A percentile compares a stretch with the other conserved stretches of the same genome.
These are phyloP conservation scores for Ustanciosporium gigantosporum DNA, from an alignment of 1,284 basidiomycete species.

Conservation along the genomic window DNA sequence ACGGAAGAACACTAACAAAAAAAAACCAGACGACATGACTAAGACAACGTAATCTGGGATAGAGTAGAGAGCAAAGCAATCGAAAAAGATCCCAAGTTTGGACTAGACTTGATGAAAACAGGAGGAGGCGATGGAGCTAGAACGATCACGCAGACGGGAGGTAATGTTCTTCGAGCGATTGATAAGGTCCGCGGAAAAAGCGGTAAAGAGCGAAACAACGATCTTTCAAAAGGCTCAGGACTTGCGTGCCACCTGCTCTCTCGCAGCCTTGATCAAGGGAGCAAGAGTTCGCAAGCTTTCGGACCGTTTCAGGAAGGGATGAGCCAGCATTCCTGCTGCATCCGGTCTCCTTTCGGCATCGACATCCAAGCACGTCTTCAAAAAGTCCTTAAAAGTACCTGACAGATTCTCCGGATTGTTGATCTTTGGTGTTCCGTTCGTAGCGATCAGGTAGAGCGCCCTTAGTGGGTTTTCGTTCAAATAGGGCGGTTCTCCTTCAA, in stretches of 20 bases:
- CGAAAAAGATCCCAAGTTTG: too few species aligned
- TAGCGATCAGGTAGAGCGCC: conserved; percentile 93
- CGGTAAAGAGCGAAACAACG: too few species aligned
- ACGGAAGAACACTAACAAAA: too few species aligned
- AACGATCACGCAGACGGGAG: too few species aligned
- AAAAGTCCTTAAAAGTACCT: conserved; percentile 84
- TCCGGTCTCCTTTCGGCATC: conserved; percentile 90
- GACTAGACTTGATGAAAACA: too few species aligned
- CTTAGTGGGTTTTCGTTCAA: conserved; percentile 95
- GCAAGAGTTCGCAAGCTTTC: conserved; percentile 84
- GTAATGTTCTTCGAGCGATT: too few species aligned
- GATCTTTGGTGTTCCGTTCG: conserved; percentile 95
- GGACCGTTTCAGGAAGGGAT: conserved; percentile 78
- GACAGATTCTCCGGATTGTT: conserved; percentile 91
- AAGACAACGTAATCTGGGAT: too few species aligned
- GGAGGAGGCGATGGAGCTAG: too few species aligned
- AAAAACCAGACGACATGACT: too few species aligned
- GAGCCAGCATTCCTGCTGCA: conserved; percentile 80
- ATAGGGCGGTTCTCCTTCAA: conserved; percentile 97
- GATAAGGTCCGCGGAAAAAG: too few species aligned
- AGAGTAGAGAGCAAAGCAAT: too few species aligned
- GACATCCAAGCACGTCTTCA: conserved; percentile 87
- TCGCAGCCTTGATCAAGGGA: conserved; percentile 89
- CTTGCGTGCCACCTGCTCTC: conserved; percentile 65
- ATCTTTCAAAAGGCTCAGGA: conserved; percentile 4